Evolutionary conservation across 2,329 filamentous ascomycete species (phyloP), one percentile per base, ranked within the genome.

Genomic region (Aspergillus aculeatinus): DNA sequence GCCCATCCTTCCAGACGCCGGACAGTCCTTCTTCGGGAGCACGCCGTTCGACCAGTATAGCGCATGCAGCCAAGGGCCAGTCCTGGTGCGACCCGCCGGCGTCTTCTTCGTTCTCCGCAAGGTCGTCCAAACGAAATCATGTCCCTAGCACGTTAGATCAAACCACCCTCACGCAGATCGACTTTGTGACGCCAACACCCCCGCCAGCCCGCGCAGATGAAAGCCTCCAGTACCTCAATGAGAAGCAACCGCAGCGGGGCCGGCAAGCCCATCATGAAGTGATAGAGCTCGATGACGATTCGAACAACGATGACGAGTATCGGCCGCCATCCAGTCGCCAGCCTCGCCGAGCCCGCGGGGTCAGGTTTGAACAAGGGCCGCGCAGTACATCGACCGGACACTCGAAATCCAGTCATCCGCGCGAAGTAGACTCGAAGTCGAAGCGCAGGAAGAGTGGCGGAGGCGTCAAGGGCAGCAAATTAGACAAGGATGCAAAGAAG

Each of bases 121-220:
- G 60, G 49, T 63, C 61, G 5, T 60, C 55, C 39, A 72, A 67
- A 51, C 65, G 63, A 49, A 61, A 19, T 16, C 62, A 65, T 5
- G 23, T 68, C 5, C 51, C 63, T n/a, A 63, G 60, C 49, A 63
- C 67, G 16, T 63, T 55, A 7, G 71, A 68, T 14, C 77, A 79
- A 51, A 71, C 74, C 2, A 79, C 77, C 0, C 69, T 79, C 16
- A 79, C 77, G 1, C 77, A 79, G 59, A 76, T 79, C 52, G 75
- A 74, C 42, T 78, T 73, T 54, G 74, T 77, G 50, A 70, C 70
- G 2, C 69, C 62, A 48, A 65, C 57, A 44, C 63, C 53, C 55
- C 62, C 60, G 61, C 63, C 47, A 48, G 27, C 42, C 12, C 55
- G 48, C 53, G 59, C 58, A 51, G 35, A 72, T 48, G 69, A 71